Evolutionary conservation across 352 stramenopile genomes (phyloP).

Genomic region (Plasmopara muralis): DNA sequence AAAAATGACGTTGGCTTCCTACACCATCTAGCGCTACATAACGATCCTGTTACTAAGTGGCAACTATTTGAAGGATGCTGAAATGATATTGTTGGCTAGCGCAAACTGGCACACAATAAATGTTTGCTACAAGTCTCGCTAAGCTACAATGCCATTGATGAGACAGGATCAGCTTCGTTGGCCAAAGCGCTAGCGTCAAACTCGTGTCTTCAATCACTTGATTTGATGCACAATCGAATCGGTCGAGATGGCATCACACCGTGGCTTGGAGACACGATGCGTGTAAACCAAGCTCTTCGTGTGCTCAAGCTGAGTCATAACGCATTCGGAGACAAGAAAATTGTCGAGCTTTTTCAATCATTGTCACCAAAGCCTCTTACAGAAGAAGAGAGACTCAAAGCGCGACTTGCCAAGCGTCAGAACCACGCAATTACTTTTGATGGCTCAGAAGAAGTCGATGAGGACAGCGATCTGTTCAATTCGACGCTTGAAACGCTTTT

Average conservation of each 20-base stretch:
- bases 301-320: slow-evolving; percentile 68
- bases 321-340: slow-evolving; percentile 47
- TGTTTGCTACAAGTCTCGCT: slow-evolving; percentile 49
- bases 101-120: slow-evolving; percentile 47
- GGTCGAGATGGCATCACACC: slow-evolving; percentile 42
- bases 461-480: slow-evolving; percentile 41
- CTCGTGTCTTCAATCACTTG: slow-evolving; percentile 31
- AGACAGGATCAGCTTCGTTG: slow-evolving; percentile 44
- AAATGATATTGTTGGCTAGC: slow-evolving; percentile 41
- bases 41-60: slow-evolving; percentile 50
- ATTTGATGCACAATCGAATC: slow-evolving; percentile 70
- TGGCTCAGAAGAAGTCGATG: slow-evolving; percentile 3
- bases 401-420: slow-evolving; percentile 24
- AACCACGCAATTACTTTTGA: slow-evolving; percentile 19
- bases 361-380: slow-evolving; percentile 35
- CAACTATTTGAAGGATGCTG: slow-evolving; percentile 54
- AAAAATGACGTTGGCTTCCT: neutral
- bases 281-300: slow-evolving; percentile 37
- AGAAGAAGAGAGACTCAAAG: slow-evolving; percentile 52
- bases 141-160: slow-evolving; percentile 63
- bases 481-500: slow-evolving; percentile 48
- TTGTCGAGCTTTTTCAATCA: slow-evolving; percentile 41
- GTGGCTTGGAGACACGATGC: slow-evolving; percentile 58
- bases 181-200: slow-evolving; percentile 46
- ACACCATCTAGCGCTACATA: slow-evolving; percentile 39